Evolutionary conservation across 2,329 filamentous ascomycete genomes (phyloP).

Genomic region (Colletotrichum chrysophilum): DNA sequence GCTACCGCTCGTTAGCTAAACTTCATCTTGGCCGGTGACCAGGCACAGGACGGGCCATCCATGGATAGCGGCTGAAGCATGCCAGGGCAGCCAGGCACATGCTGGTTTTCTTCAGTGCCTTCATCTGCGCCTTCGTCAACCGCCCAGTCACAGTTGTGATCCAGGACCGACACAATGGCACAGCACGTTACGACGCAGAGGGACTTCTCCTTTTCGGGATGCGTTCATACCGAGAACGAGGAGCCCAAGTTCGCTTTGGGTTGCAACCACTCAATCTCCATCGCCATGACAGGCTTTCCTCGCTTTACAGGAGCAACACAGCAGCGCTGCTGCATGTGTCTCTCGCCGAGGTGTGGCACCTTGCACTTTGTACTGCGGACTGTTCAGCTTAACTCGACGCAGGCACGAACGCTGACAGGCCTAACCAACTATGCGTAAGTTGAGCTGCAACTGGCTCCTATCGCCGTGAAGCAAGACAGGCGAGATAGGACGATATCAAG

Average conservation of each 20-base stretch:
- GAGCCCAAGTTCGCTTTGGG: not conserved
- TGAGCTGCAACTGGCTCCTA: not conserved
- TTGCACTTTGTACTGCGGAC: not conserved
- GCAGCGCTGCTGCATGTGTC: not conserved
- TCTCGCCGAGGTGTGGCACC: not conserved
- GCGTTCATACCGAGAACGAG: not conserved
- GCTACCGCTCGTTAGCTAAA: not conserved
- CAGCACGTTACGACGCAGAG: not conserved
- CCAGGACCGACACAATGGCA: not conserved
- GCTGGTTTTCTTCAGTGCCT: not conserved
- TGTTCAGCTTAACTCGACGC: not conserved
- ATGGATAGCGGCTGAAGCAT: slow-evolving; percentile 1
- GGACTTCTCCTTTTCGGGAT: not conserved
- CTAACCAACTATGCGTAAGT: not conserved
- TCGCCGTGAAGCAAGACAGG: not conserved
- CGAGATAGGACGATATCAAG: not conserved
- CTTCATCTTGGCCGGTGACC: not conserved
- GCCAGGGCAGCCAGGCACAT: not conserved
- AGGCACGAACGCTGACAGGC: not conserved
- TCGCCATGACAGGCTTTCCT: not conserved
- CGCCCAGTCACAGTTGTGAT: not conserved
- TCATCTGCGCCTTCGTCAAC: not conserved
- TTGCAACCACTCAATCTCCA: not conserved
- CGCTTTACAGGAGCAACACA: not conserved
- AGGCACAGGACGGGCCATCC: not conserved